Base-by-base conservation (phyloP, 345 rosid genomes). In the Geranium brycei region DNA sequence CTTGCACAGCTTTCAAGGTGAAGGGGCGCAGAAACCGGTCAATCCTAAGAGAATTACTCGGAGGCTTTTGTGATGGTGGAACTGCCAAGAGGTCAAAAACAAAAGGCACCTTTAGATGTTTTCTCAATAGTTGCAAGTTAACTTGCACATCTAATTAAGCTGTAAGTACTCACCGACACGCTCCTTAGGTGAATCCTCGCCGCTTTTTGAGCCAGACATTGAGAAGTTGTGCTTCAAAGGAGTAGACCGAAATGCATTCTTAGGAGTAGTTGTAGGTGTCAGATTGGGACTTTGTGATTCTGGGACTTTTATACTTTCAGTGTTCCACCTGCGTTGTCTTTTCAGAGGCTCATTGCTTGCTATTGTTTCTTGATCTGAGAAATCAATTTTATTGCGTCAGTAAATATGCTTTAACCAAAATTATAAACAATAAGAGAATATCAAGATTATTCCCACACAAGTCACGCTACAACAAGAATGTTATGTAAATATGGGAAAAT, bases 1-100 rank as follows among this genome's bases (percentile, higher is more conserved):
- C 99, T 71, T 95, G 97, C 65, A 91, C 97, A 79, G 99, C 97
- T 70, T 87, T 91, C 72, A 95, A 76, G 6, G 99, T 95, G 64
- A 95, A 95, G 17, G 99, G 99, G 62, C 99, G 95, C 65, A 95
- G 69, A 79, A 95, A 95, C 40, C 73, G 83, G 77, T 95, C 97
- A 61, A 95, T 82, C 75, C 83, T 84, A 68, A 95, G 93, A 61
- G 97, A 85, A 66, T 80, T 82, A 6, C 96, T 91, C 8, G 88
- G 81, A 75, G 88, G 75, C 51, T 80, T 88, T 60, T 85, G 90
- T 18, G 99, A 81, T 17, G 86, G 95, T 17, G 93, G 97, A 78
- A 95, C 99, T 95, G 87, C 63, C 68, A 68, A 64, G 51, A 40
- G 64, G 55, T 38, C 69, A 69, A 58, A 23, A 5, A 56, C 61